phyloP scores from a whole-genome alignment of 208 protist genomes.

The Trypanosomatidae sp. region DNA sequence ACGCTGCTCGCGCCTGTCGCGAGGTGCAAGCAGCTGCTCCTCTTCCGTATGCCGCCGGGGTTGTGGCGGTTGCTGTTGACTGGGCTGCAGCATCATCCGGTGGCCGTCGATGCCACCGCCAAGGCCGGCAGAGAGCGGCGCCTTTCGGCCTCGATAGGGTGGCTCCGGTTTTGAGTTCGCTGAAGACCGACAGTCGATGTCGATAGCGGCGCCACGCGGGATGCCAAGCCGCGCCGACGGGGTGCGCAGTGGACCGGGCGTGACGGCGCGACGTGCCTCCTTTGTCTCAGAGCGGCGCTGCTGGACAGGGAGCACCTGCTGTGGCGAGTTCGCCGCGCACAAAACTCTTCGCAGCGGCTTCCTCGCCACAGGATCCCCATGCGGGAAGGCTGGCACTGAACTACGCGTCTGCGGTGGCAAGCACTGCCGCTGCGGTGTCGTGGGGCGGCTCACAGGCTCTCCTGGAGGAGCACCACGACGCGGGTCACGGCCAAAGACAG shows the following conservation, averaged over 20 bases:
- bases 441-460: slow-evolving; percentile 13
- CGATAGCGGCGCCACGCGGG: neutral
- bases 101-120: slow-evolving; percentile 16
- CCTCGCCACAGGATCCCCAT: neutral
- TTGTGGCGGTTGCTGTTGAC: neutral
- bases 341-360: slow-evolving; percentile 18
- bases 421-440: slow-evolving; percentile 14
- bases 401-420: neutral
- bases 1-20: neutral
- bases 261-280: slow-evolving; percentile 4
- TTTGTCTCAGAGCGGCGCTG: neutral
- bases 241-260: slow-evolving; percentile 5
- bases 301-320: slow-evolving; percentile 8
- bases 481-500: slow-evolving; percentile 26
- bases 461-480: slow-evolving; percentile 11
- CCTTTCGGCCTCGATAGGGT: neutral
- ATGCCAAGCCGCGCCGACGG: slow-evolving; percentile 4
- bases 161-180: slow-evolving; percentile 7
- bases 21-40: neutral
- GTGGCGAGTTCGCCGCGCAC: slow-evolving; percentile 28
- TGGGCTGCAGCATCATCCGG: slow-evolving; percentile 16
- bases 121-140: slow-evolving; percentile 9
- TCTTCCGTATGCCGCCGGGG: slow-evolving; percentile 14
- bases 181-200: slow-evolving; percentile 19
- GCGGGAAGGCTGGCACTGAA: slow-evolving; percentile 6